Percentiles rank a stretch among this genome's conserved stretches.
phyloP scores from a whole-genome alignment of 2,329 filamentous ascomycete species.

The Exophiala spinifera region DNA sequence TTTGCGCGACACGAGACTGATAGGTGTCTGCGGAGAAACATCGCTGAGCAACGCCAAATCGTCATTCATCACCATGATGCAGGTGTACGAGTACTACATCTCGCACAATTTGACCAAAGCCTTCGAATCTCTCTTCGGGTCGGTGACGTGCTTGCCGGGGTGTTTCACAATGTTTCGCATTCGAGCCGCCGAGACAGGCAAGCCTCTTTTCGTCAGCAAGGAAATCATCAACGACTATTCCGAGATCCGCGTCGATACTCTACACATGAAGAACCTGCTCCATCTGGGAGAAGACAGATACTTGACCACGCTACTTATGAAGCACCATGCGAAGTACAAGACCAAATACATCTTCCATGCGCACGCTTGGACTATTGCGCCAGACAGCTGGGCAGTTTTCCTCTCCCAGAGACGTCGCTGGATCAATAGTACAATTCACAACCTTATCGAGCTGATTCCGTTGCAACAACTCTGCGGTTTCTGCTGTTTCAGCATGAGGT shows the following conservation, averaged over 20 bases:
- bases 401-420: conserved; percentile 96
- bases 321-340: conserved; percentile 91
- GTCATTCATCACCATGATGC: conserved; percentile 97
- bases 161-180: conserved; percentile 99
- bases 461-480: conserved; percentile 94
- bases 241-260: conserved; percentile 91
- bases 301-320: conserved; percentile 88
- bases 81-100: conserved; percentile 99
- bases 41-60: conserved; percentile 87
- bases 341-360: conserved; percentile 94
- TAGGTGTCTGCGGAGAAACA: conserved; percentile 92
- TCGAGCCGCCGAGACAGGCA: conserved; percentile 87
- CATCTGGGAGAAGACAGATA: conserved; percentile 98
- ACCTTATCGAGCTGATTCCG: conserved; percentile 91
- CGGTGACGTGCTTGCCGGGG: conserved; percentile 94
- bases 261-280: conserved; percentile 98
- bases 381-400: conserved; percentile 91
- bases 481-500: conserved; percentile 99
- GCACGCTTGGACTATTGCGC: conserved; percentile 94
- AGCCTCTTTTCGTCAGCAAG: conserved; percentile 91
- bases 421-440: conserved; percentile 99
- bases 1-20: conserved; percentile 86
- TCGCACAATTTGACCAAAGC: conserved; percentile 96
- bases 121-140: conserved; percentile 95
- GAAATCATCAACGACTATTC: conserved; percentile 86